These are phyloP conservation scores for Rhizomucor miehei DNA, from an alignment of 371 early-diverging fungal genomes.

Conservation along the genomic window DNA sequence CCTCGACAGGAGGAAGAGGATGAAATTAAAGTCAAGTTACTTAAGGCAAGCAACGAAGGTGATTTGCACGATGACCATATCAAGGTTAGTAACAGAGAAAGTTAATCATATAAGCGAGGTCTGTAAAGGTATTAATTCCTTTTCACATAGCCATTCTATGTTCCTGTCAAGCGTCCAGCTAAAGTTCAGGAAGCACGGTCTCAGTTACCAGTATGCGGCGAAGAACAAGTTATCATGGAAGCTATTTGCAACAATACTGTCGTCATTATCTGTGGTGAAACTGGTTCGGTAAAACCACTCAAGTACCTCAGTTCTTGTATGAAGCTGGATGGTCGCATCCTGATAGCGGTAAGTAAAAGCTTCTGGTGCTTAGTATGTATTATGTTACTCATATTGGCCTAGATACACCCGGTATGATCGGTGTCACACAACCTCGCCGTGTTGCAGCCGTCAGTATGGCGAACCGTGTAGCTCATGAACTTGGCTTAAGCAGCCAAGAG, in stretches of 20 bases:
- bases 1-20: constrained; percentile 40
- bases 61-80: constrained; percentile 38
- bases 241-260: constrained; percentile 83
- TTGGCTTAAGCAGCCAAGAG: constrained; percentile 61
- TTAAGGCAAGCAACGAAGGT: constrained; percentile 39
- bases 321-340: constrained; percentile 95
- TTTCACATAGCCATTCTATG: constrained; percentile 64
- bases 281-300: constrained; percentile 98
- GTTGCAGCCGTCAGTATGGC: constrained; percentile 99
- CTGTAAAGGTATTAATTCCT: neutral
- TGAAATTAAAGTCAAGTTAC: constrained; percentile 32
- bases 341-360: constrained; percentile 56
- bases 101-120: neutral
- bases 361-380: neutral
- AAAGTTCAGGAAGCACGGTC: constrained; percentile 75
- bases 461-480: constrained; percentile 90
- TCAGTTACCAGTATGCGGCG: constrained; percentile 86
- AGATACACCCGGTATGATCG: constrained; percentile 87
- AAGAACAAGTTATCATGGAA: constrained; percentile 97
- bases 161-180: constrained; percentile 72
- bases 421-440: constrained; percentile 98
- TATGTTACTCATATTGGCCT: neutral
- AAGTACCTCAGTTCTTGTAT: constrained; percentile 98
- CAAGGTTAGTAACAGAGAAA: constrained; percentile 20
- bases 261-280: constrained; percentile 95